Percentiles rank a stretch among this genome's conserved stretches.
phyloP scores from a whole-genome alignment of 306 rosid genomes.

The Ziziphus jujuba region DNA sequence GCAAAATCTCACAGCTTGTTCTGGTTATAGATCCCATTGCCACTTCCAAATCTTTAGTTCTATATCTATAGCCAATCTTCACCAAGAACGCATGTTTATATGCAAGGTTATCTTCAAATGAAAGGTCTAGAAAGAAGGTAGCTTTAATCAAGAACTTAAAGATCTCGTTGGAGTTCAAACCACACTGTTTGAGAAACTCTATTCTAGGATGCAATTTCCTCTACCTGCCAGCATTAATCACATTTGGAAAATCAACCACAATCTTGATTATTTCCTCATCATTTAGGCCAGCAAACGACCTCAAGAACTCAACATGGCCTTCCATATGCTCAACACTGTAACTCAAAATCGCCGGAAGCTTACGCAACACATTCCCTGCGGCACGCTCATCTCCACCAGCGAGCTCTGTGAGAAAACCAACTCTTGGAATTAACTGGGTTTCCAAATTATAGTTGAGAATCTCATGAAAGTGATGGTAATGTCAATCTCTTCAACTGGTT shows the following conservation, averaged over 20 bases:
- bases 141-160: slow-evolving; percentile 72
- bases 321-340: slow-evolving; percentile 54
- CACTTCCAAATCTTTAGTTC: slow-evolving; percentile 60
- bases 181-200: slow-evolving; percentile 75
- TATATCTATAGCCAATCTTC: slow-evolving; percentile 65
- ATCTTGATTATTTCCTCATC: slow-evolving; percentile 60
- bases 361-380: slow-evolving; percentile 41
- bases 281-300: slow-evolving; percentile 57
- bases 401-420: slow-evolving; percentile 39
- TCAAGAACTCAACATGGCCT: slow-evolving; percentile 55
- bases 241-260: slow-evolving; percentile 50
- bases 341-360: slow-evolving; percentile 53
- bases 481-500: slow-evolving; percentile 57
- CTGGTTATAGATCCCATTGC: slow-evolving; percentile 64
- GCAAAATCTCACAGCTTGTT: slow-evolving; percentile 69
- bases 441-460: slow-evolving; percentile 63
- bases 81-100: slow-evolving; percentile 58
- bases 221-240: slow-evolving; percentile 64
- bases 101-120: slow-evolving; percentile 57
- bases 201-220: slow-evolving; percentile 74
- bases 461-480: slow-evolving; percentile 37
- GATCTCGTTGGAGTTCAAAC: slow-evolving; percentile 52
- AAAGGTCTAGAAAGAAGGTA: slow-evolving; percentile 59
- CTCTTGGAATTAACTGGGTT: slow-evolving; percentile 55
- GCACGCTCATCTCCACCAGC: slow-evolving; percentile 58